Percentiles rank a stretch among this genome's conserved stretches.
Evolutionary conservation across 345 rosid genomes (phyloP).

Genomic region (Hypericum perforatum): DNA sequence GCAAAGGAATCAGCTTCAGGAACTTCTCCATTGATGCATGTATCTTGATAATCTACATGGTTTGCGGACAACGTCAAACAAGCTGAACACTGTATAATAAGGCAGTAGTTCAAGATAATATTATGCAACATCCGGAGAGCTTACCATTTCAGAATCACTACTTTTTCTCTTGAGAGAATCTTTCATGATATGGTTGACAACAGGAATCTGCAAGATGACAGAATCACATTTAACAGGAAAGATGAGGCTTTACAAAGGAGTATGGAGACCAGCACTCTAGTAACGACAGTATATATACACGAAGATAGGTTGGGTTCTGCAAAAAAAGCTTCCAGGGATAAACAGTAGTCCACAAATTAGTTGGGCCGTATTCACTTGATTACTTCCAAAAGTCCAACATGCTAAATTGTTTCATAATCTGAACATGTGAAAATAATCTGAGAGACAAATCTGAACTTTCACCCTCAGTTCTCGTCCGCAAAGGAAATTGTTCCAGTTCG

Average conservation of each 20-base stretch:
- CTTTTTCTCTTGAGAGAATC: slow-evolving; percentile 75
- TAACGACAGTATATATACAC: neutral
- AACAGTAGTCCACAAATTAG: too few relatives aligned
- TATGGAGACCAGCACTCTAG: neutral
- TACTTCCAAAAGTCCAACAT: too few relatives aligned
- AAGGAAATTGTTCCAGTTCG: too few relatives aligned
- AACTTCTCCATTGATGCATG: slow-evolving; percentile 49
- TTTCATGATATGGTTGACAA: slow-evolving; percentile 59
- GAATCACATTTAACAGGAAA: neutral
- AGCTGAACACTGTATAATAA: neutral
- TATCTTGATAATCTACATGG: slow-evolving; percentile 53
- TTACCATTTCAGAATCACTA: slow-evolving; percentile 69
- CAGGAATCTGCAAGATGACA: slow-evolving; percentile 38
- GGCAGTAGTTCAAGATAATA: slow-evolving; percentile 1
- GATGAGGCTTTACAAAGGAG: slow-evolving; percentile 8
- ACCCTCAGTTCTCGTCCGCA: too few relatives aligned
- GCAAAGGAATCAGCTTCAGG: slow-evolving; percentile 46
- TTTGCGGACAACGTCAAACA: neutral
- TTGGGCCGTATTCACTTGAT: too few relatives aligned
- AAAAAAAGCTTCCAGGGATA: too few relatives aligned
- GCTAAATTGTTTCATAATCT: too few relatives aligned
- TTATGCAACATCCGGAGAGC: slow-evolving; percentile 12
- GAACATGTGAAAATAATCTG: too few relatives aligned
- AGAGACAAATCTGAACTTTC: too few relatives aligned
- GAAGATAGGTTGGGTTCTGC: neutral